These are phyloP conservation scores for Clarireedia paspali DNA, from an alignment of 2,329 filamentous ascomycete genomes.

Conservation along the genomic window DNA sequence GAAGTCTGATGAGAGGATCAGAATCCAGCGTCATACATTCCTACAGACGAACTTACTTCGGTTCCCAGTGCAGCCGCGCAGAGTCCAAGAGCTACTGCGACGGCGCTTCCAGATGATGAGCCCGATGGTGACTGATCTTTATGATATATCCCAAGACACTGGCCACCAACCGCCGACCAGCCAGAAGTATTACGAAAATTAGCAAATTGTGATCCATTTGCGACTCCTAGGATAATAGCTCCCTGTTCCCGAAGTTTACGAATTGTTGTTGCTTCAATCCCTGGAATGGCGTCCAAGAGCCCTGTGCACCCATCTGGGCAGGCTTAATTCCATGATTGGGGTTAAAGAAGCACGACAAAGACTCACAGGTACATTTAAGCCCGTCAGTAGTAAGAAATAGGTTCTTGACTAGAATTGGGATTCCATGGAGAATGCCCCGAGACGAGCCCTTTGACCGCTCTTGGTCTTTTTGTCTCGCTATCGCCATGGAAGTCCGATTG, in stretches of 20 bases:
- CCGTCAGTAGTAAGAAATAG: constrained; percentile 52
- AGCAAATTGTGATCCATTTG: constrained; percentile 43
- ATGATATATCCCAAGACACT: constrained; percentile 49
- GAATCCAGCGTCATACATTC: background rate
- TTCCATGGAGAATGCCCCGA: constrained; percentile 41
- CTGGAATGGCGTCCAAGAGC: constrained; percentile 43
- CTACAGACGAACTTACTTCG: constrained; percentile 35
- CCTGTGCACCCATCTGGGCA: constrained; percentile 31
- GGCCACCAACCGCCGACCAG: constrained; percentile 56
- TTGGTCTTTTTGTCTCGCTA: constrained; percentile 14
- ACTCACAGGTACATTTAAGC: constrained; percentile 44
- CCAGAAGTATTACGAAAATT: constrained; percentile 48
- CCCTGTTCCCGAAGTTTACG: constrained; percentile 9
- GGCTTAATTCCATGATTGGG: background rate
- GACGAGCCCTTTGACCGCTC: constrained; percentile 12
- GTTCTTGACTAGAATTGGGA: constrained; percentile 52
- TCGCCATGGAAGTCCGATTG: constrained; percentile 16
- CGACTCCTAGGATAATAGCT: constrained; percentile 11
- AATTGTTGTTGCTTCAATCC: constrained; percentile 43
- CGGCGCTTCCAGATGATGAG: constrained; percentile 11
- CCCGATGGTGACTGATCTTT: constrained; percentile 5
- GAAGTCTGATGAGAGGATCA: constrained; percentile 28
- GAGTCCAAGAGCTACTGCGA: constrained; percentile 5
- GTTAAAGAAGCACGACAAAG: background rate
- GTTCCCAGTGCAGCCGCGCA: constrained; percentile 40